Base-by-base conservation (phyloP, 2,329 filamentous ascomycete genomes). In the Tricladium varicosporioides region DNA sequence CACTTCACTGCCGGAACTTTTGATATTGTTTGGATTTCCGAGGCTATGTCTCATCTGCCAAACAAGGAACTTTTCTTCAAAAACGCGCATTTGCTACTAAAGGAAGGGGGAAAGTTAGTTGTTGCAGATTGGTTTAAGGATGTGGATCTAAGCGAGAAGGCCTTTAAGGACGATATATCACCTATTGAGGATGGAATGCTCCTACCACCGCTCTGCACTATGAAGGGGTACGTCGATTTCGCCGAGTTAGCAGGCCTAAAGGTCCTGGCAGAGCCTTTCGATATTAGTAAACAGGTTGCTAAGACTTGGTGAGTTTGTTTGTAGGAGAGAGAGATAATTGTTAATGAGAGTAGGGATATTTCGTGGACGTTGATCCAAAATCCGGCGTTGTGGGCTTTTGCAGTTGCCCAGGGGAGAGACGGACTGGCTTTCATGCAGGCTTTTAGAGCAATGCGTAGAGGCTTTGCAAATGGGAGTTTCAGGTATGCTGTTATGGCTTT, bases 101-200 rank as follows among this genome's bases (percentile, higher is more conserved):
- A 73, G 40, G 56, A 71, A 0, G 77, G 78, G 0, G 80, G 79
- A 1, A 80, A 77, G 67, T 67, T 86, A 46, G 80, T 82, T 3
- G 70, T 86, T 53, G 81, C 82, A 19, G 83, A 86, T 67, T 85
- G 82, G 82, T 85, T 85, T 72, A 82, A 81, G 72, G 77, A 74
- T 11, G 78, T 79, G 53, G 69, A 66, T 18, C 64, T 84, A 45
- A 72, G 69, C 0, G 70, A 77, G 59, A 69, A 74, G 56, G 70
- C 76, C 56, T 76, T 80, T 60, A 71, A 74, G 44, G 72, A 72
- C 48, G 81, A 85, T 63, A 83, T 85, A 62, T 78, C 79, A 63
- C 80, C 80, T 1, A 85, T 85, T 57, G 82, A 85, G 71, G 80
- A 84, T 65, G 82, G 81, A 31, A 85, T 85, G 81, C 72, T 85